phyloP scores from a whole-genome alignment of 768 basidiomycete genomes.

The Tricholoma flavovirens region DNA sequence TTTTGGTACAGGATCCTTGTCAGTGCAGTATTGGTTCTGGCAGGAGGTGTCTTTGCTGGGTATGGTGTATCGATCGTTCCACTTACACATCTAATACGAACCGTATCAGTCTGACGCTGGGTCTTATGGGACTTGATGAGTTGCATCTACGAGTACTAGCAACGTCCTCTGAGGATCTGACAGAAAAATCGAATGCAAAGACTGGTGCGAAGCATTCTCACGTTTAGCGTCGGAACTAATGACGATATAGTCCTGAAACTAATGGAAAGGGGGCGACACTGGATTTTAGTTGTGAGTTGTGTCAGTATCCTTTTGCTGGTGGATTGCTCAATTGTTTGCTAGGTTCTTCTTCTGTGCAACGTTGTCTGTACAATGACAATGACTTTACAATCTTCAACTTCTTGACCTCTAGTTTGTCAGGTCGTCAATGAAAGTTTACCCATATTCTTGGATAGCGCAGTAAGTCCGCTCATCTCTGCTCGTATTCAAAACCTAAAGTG shows the following conservation, averaged over 20 bases:
- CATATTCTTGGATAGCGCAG: conserved; percentile 75
- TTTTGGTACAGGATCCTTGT: conserved; percentile 74
- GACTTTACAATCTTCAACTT: background rate
- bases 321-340: background rate
- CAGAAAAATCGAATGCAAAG: conserved; percentile 63
- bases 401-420: conserved; percentile 29
- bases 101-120: conserved; percentile 70
- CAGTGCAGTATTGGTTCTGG: conserved; percentile 65
- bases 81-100: background rate
- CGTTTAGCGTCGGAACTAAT: background rate
- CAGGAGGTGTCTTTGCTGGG: conserved; percentile 94
- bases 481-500: background rate
- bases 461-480: conserved; percentile 24
- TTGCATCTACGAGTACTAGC: conserved; percentile 84
- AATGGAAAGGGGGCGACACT: conserved; percentile 70
- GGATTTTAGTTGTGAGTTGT: conserved; percentile 84
- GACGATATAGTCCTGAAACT: conserved; percentile 40
- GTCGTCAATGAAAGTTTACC: conserved; percentile 81
- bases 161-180: conserved; percentile 68
- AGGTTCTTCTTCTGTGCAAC: conserved; percentile 86
- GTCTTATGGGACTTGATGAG: conserved; percentile 91
- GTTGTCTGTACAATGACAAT: conserved; percentile 47
- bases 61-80: conserved; percentile 26
- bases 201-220: conserved; percentile 40
- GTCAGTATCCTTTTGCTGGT: background rate